phyloP scores from a whole-genome alignment of 2,329 filamentous ascomycete genomes.

The Eutypella sp. region DNA sequence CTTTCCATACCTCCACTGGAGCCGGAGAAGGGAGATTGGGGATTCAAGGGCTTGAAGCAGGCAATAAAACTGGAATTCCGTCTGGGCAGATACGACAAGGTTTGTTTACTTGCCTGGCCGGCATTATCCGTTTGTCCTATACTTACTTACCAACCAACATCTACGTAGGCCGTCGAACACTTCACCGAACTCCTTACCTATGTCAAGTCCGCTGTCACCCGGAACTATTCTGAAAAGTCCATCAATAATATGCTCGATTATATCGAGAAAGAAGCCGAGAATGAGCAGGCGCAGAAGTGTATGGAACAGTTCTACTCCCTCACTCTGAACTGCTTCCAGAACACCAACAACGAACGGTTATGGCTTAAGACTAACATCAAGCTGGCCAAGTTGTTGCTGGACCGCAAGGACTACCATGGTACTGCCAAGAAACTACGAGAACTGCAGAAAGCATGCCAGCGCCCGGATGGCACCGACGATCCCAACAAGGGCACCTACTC shows the following conservation, averaged over 20 bases:
- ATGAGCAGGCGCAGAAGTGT: conserved; percentile 65
- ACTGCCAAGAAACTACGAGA: conserved; percentile 81
- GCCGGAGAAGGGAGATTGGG: conserved; percentile 93
- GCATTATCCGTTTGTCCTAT: conserved; percentile 1
- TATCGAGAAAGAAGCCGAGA: conserved; percentile 81
- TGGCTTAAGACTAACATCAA: conserved; percentile 99
- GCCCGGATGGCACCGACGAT: conserved; percentile 81
- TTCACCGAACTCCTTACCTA: conserved; percentile 95
- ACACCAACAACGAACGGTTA: conserved; percentile 91
- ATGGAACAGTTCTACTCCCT: conserved; percentile 96
- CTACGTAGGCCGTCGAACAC: conserved; percentile 77
- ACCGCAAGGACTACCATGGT: conserved; percentile 79
- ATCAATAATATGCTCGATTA: conserved; percentile 99
- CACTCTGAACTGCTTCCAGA: conserved; percentile 91
- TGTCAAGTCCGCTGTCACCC: conserved; percentile 91
- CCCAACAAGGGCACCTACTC: conserved; percentile 95
- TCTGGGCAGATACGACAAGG: conserved; percentile 81
- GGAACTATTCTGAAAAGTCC: conserved; percentile 98
- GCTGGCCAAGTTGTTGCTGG: conserved; percentile 83
- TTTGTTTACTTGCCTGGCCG: conserved; percentile 28
- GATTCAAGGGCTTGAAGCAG: conserved; percentile 96
- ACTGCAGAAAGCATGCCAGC: conserved; percentile 83
- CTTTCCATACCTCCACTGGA: conserved; percentile 81
- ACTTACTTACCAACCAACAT: conserved; percentile 18
- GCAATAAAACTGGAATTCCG: conserved; percentile 97